Conservation (phyloP, 2,329 filamentous ascomycete species). For the Talaromyces sp. region DNA sequence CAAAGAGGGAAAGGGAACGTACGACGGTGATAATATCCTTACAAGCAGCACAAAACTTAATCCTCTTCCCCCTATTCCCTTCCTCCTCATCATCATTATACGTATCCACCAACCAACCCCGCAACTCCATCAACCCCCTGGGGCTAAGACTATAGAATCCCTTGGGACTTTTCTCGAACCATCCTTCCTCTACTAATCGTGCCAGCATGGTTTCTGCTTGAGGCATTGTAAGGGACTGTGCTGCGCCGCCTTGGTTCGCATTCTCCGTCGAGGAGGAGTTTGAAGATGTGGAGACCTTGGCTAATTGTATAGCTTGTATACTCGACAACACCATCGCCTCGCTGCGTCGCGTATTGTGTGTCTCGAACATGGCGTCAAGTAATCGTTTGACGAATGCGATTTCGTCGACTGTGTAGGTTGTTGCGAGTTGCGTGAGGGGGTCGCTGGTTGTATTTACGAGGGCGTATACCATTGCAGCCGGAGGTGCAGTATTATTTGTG, state of each 20-base stretch:
- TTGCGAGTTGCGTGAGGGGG: constrained; percentile 80
- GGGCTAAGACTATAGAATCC: constrained; percentile 76
- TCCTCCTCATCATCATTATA: constrained; percentile 76
- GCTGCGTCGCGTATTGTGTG: constrained; percentile 72
- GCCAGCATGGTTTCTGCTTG: constrained; percentile 74
- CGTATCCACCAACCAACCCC: constrained; percentile 77
- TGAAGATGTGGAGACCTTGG: constrained; percentile 42
- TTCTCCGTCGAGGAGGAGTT: constrained; percentile 32
- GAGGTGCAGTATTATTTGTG: constrained; percentile 54
- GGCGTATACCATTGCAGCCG: constrained; percentile 62
- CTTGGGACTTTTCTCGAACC: constrained; percentile 72
- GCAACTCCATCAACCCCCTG: constrained; percentile 78
- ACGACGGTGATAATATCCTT: constrained; percentile 80
- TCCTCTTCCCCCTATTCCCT: constrained; percentile 59
- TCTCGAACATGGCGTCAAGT: constrained; percentile 89
- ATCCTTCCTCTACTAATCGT: constrained; percentile 72
- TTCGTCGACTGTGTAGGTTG: constrained; percentile 75
- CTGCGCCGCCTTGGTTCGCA: constrained; percentile 32
- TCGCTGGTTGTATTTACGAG: constrained; percentile 88
- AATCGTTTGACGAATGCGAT: constrained; percentile 85
- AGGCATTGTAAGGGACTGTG: constrained; percentile 65
- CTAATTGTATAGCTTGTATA: constrained; percentile 74
- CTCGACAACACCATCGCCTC: constrained; percentile 81
- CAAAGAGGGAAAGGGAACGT: constrained; percentile 23
- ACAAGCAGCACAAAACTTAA: constrained; percentile 87